Conservation (phyloP, 1,284 basidiomycete genomes). For the Marasmius tenuissimus region DNA sequence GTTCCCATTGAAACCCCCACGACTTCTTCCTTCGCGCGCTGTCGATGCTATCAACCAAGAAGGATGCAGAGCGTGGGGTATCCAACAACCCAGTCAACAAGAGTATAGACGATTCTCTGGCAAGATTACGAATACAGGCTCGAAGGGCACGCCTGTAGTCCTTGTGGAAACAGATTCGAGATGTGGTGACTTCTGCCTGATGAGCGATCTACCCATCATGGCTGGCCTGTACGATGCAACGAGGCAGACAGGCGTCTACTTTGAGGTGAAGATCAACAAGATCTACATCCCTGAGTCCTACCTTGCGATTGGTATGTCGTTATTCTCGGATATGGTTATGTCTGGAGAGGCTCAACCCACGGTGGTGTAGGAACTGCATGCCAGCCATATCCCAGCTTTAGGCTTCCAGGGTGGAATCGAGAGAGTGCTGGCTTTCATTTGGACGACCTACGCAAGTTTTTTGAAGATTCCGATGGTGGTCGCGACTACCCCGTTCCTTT, state of each 20-base stretch:
- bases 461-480: constrained; percentile 65
- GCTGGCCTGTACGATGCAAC: constrained; percentile 58
- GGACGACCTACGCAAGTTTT: constrained; percentile 73
- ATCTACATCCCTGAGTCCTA: constrained; percentile 45
- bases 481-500: constrained; percentile 47
- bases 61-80: constrained; percentile 51
- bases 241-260: constrained; percentile 59
- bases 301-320: constrained; percentile 55
- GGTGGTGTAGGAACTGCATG: constrained; percentile 55
- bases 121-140: constrained; percentile 31
- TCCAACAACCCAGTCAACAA: constrained; percentile 37
- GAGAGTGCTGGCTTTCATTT: constrained; percentile 64
- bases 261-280: constrained; percentile 52
- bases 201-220: constrained; percentile 63
- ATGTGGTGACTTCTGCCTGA: constrained; percentile 53
- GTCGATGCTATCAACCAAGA: constrained; percentile 46
- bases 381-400: constrained; percentile 61
- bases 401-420: constrained; percentile 74
- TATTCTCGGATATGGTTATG: background rate
- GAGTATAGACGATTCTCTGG: constrained; percentile 36
- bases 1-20: constrained; percentile 38
- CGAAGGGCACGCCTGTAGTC: constrained; percentile 36
- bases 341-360: background rate
- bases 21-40: constrained; percentile 46
- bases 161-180: constrained; percentile 36